A percentile compares a stretch with the other conserved stretches of the same genome.
These are phyloP conservation scores for Crithidia sp. DNA, from an alignment of 208 protist genomes.

Conservation along the genomic window DNA sequence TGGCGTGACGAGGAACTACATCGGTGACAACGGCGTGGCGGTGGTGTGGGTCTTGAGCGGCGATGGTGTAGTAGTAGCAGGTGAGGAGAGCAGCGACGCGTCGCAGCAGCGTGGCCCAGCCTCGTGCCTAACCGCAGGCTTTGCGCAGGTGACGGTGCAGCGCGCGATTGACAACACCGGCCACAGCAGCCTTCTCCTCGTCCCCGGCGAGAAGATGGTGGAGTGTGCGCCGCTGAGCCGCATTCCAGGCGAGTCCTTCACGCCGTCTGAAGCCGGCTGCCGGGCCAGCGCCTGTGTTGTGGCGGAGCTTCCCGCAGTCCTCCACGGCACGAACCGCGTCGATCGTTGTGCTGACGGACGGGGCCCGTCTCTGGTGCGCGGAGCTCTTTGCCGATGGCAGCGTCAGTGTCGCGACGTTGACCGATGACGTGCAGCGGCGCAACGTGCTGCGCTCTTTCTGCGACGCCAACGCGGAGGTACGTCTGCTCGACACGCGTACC, in stretches of 20 bases:
- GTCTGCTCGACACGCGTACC: constrained; percentile 30
- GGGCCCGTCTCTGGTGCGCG: constrained; percentile 61
- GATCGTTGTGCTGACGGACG: constrained; percentile 68
- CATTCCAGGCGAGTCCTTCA: constrained; percentile 29
- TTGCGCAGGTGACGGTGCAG: constrained; percentile 61
- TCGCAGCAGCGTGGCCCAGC: too few species aligned
- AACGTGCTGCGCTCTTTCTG: constrained; percentile 28
- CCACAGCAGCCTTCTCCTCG: constrained; percentile 49
- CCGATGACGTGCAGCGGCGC: constrained; percentile 31
- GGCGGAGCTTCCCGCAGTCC: constrained; percentile 38
- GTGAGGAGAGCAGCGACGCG: neutral
- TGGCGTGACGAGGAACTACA: constrained; percentile 58
- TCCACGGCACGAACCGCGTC: constrained; percentile 30
- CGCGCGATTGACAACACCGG: constrained; percentile 55
- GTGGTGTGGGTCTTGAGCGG: constrained; percentile 63
- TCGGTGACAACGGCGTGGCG: constrained; percentile 57
- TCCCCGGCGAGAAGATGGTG: constrained; percentile 51
- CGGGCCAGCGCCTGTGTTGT: constrained; percentile 45
- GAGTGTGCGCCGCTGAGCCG: constrained; percentile 36
- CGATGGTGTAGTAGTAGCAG: constrained; percentile 18
- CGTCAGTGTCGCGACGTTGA: constrained; percentile 27
- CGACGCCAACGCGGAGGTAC: constrained; percentile 29
- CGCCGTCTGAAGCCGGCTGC: constrained; percentile 4
- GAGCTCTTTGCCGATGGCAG: constrained; percentile 57
- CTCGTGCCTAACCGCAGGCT: constrained; percentile 26